Evolutionary conservation across 2,329 filamentous ascomycete genomes (phyloP).

Genomic region (Aspergillus pseudoterreus): DNA sequence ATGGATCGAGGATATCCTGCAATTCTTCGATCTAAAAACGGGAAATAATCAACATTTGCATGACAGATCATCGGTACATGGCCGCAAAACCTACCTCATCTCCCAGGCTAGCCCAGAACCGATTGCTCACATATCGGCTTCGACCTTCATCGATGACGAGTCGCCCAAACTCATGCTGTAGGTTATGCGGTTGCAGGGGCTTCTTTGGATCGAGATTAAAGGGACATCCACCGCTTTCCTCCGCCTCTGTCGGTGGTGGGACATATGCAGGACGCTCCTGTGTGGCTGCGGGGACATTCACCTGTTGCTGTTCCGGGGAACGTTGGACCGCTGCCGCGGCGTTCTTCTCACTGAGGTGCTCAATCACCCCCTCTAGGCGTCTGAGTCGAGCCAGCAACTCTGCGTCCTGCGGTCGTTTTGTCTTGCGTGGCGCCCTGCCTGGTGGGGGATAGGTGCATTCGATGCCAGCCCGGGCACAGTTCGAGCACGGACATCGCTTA

Average conservation of each 20-base stretch:
- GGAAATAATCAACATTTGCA: no score
- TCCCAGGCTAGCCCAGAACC: slow-evolving; percentile 58
- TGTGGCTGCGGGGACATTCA: neutral
- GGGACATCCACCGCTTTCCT: slow-evolving; percentile 10
- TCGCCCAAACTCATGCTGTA: slow-evolving; percentile 51
- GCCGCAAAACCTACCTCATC: slow-evolving; percentile 48
- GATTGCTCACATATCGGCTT: slow-evolving; percentile 60
- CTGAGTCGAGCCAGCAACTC: slow-evolving; percentile 57
- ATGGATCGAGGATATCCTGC: slow-evolving; percentile 57
- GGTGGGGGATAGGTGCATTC: slow-evolving; percentile 62
- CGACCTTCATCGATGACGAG: slow-evolving; percentile 58
- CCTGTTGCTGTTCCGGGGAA: slow-evolving; percentile 9
- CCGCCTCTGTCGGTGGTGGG: neutral
- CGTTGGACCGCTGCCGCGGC: slow-evolving; percentile 17
- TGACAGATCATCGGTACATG: no score
- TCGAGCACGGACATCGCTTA: slow-evolving; percentile 46
- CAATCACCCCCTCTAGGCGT: slow-evolving; percentile 59
- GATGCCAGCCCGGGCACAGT: slow-evolving; percentile 48
- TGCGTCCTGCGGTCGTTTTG: slow-evolving; percentile 55
- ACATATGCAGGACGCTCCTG: neutral
- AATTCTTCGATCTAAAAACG: slow-evolving; percentile 55
- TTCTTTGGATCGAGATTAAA: slow-evolving; percentile 18
- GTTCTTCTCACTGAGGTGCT: slow-evolving; percentile 51
- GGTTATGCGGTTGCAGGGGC: slow-evolving; percentile 14
- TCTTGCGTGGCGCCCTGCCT: slow-evolving; percentile 57